Evolutionary conservation across 2,329 filamentous ascomycete species (phyloP), one percentile per base, ranked within the genome.

Genomic region (Alternaria rosae): DNA sequence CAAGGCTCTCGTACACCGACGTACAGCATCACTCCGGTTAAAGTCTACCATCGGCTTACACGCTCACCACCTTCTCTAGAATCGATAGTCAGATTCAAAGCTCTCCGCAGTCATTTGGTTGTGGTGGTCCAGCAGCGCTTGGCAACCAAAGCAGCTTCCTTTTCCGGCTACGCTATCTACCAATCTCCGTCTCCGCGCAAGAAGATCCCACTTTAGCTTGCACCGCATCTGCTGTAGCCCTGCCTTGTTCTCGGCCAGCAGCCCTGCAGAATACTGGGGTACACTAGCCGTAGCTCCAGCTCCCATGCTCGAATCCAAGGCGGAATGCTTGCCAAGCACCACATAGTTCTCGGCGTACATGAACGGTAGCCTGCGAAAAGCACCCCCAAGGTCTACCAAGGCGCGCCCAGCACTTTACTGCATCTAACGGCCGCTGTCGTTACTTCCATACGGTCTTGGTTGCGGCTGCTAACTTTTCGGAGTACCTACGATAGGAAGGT

Each of bases 401-500:
- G 57, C 17, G 35, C 65, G 66, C 66, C 69, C 59, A 72, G 67
- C 53, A 64, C 50, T 11, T 55, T 57, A 48, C 35, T 69, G 65
- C 66, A 67, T 67, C 54, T 56, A 44, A 61, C 57, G 38, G 43
- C 50, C 58, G 63, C 51, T 55, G 55, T 63, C 48, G 54, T 70
- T 67, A 57, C 69, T 68, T 71, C 62, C 45, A 65, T 62, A 68
- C 59, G 60, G 59, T 41, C 68, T 71, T 66, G 51, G 61, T 55
- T 52, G 43, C 13, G 52, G 51, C 81, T 79, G 55, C 82, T 81
- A 65, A 44, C 38, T 57, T 47, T 58, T 59, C 65, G 68, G 64
- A 62, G 61, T 65, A 67, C 43, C 75, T 76, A 51, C 54, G 72
- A 76, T 76, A 76, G 75, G 75, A 76, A 77, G 75, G n/a, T 55